Conservation (phyloP, 129 eudicot genomes). For the Calendula officinalis region DNA sequence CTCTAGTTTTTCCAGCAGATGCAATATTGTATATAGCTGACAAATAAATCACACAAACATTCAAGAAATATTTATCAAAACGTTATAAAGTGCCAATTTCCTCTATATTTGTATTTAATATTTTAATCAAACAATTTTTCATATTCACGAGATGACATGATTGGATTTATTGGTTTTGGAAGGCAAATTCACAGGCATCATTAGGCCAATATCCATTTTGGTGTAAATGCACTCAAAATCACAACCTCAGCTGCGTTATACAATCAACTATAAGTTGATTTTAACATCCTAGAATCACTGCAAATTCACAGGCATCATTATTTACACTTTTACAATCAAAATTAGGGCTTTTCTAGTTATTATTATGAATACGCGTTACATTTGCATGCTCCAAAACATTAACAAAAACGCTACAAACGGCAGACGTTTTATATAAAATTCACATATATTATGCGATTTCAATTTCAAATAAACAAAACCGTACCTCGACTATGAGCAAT, state of each 20-base stretch:
- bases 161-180: too few relatives aligned
- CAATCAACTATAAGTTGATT: constrained; percentile 8
- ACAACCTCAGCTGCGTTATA: neutral
- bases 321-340: constrained; percentile 1
- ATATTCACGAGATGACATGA: neutral
- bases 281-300: neutral
- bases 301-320: too few relatives aligned
- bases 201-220: too few relatives aligned
- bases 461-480: neutral
- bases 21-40: constrained; percentile 40
- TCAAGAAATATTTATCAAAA: constrained; percentile 2
- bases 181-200: too few relatives aligned
- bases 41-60: constrained; percentile 20
- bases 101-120: too few relatives aligned
- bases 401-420: neutral
- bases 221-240: neutral
- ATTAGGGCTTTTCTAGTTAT: constrained; percentile 20
- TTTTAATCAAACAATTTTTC: neutral
- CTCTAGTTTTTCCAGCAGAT: constrained; percentile 30
- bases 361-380: constrained; percentile 2
- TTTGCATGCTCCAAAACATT: neutral
- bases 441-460: neutral
- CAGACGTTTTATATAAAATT: neutral
- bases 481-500: constrained; percentile 26
- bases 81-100: too few relatives aligned